phyloP scores from a whole-genome alignment of 2,329 filamentous ascomycete genomes.

The Xylaria digitata region DNA sequence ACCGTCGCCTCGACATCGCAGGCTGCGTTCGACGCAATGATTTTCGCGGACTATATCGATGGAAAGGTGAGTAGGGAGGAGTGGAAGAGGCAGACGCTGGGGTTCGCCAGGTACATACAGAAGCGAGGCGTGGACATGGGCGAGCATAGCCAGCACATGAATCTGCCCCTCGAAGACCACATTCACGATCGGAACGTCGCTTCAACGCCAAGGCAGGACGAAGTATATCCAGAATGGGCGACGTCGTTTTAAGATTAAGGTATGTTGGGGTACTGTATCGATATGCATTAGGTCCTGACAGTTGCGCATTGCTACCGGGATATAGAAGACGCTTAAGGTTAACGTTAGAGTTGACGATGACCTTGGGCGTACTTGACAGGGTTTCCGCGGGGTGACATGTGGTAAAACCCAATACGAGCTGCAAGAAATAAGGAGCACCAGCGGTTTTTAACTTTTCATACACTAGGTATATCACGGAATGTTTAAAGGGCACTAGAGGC shows the following conservation, averaged over 20 bases:
- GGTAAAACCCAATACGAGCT: no score
- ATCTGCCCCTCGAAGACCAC: conserved; percentile 49
- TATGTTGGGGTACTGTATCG: neutral
- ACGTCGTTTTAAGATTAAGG: conserved; percentile 40
- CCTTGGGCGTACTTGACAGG: no score
- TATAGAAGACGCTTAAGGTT: neutral
- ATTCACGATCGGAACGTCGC: conserved; percentile 52
- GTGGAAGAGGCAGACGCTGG: conserved; percentile 52
- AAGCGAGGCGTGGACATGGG: conserved; percentile 53
- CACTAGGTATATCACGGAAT: no score
- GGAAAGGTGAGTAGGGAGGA: conserved; percentile 48
- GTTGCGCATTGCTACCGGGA: neutral
- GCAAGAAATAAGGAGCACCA: no score
- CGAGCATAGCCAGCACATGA: conserved; percentile 50
- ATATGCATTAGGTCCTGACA: neutral
- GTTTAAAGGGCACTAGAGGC: no score
- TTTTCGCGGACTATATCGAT: conserved; percentile 50
- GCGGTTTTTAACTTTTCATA: no score
- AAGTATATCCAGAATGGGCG: conserved; percentile 52
- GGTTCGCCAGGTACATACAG: conserved; percentile 52
- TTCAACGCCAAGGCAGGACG: conserved; percentile 48
- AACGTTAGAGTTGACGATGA: no score
- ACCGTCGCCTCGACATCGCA: conserved; percentile 58
- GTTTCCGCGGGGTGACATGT: no score
- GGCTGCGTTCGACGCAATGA: conserved; percentile 52